A percentile compares a stretch with the other conserved stretches of the same genome.
Evolutionary conservation across 2,329 filamentous ascomycete species (phyloP).

Genomic region (Ceratocystiopsis sp.): DNA sequence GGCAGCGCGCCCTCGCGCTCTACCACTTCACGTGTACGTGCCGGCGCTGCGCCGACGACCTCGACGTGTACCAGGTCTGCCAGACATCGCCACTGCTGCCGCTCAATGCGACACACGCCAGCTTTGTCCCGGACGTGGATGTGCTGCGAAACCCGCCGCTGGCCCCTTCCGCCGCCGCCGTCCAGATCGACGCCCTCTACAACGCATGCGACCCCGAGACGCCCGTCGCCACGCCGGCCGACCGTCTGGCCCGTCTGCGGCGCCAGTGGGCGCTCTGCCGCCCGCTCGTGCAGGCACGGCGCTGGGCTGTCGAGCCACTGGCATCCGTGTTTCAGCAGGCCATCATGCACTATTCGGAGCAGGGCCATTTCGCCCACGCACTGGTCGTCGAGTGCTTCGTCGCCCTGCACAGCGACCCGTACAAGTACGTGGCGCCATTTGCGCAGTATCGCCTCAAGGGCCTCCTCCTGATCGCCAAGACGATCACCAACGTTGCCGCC

Average conservation of each 20-base stretch:
- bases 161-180: constrained; percentile 8
- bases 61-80: constrained; percentile 37
- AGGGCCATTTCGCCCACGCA: constrained; percentile 23
- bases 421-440: constrained; percentile 32
- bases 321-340: constrained; percentile 26
- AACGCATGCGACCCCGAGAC: constrained; percentile 12
- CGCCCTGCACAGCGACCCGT: constrained; percentile 30
- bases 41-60: constrained; percentile 28
- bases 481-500: constrained; percentile 27
- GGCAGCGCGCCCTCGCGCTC: constrained; percentile 24
- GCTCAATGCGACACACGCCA: constrained; percentile 23
- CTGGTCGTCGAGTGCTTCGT: constrained; percentile 31
- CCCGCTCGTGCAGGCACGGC: constrained; percentile 18
- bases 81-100: constrained; percentile 21
- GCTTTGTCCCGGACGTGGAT: constrained; percentile 24
- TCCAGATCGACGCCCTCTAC: constrained; percentile 16
- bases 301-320: constrained; percentile 34
- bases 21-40: constrained; percentile 39
- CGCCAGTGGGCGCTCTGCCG: constrained; percentile 21
- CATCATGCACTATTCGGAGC: constrained; percentile 26
- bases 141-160: constrained; percentile 16
- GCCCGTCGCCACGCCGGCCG: constrained; percentile 2
- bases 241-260: constrained; percentile 14
- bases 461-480: constrained; percentile 32
- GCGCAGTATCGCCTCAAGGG: constrained; percentile 32